phyloP scores from a whole-genome alignment of 805 yeast species.

The Lachancea meyersii region DNA sequence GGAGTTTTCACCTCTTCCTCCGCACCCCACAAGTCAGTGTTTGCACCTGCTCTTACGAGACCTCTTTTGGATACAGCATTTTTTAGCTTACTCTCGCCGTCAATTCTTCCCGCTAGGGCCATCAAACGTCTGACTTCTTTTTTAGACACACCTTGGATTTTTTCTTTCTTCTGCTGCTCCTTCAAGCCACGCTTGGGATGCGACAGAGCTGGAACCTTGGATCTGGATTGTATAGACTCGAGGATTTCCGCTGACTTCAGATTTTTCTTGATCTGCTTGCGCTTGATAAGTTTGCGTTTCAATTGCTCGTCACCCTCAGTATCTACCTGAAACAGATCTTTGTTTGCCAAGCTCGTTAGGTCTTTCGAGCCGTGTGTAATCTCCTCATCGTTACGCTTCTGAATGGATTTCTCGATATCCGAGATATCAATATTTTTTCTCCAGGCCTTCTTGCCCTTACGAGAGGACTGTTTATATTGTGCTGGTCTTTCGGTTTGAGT shows the following conservation, averaged over 20 bases:
- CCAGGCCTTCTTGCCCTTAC: slow-evolving; percentile 96
- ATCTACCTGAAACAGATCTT: slow-evolving; percentile 46
- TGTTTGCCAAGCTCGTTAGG: slow-evolving; percentile 22
- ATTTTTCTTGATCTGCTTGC: slow-evolving; percentile 37
- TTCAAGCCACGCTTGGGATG: slow-evolving; percentile 35
- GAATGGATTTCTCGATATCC: slow-evolving; percentile 68
- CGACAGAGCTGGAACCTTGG: slow-evolving; percentile 66
- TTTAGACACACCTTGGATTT: slow-evolving; percentile 55
- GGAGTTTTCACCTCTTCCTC: slow-evolving; percentile 20
- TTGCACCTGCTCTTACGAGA: slow-evolving; percentile 39
- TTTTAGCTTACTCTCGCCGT: slow-evolving; percentile 45
- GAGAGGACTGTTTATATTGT: slow-evolving; percentile 62
- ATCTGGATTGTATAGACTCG: slow-evolving; percentile 45
- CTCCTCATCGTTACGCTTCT: slow-evolving; percentile 56
- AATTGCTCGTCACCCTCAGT: slow-evolving; percentile 51
- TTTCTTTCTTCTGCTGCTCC: slow-evolving; percentile 28
- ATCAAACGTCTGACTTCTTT: slow-evolving; percentile 59
- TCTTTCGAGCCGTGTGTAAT: slow-evolving; percentile 31
- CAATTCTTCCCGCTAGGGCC: slow-evolving; percentile 69
- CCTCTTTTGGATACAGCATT: slow-evolving; percentile 57
- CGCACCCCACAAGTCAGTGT: slow-evolving; percentile 67
- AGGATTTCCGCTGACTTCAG: slow-evolving; percentile 66
- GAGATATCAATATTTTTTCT: slow-evolving; percentile 86
- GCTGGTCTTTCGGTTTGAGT: slow-evolving; percentile 41
- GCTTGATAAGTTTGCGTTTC: slow-evolving; percentile 36